Evolutionary conservation across 2,329 filamentous ascomycete species (phyloP), one percentile per base, ranked within the genome.

Genomic region (Xylaria arbuscula): DNA sequence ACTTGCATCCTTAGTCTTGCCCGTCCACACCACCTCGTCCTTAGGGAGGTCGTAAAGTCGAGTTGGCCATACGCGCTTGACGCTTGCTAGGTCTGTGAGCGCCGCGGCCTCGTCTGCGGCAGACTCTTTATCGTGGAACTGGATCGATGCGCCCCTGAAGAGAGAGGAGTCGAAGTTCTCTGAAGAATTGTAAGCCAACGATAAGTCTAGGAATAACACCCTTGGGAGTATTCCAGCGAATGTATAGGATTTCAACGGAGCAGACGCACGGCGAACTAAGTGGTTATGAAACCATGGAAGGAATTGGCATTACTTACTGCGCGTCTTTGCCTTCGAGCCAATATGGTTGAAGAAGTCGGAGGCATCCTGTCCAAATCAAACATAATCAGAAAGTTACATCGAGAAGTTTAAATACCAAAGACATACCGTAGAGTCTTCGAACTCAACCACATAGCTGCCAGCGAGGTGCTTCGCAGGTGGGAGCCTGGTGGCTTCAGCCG

Each of bases 61-160:
- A 32, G 87, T 83, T 0, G 84, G 85, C 81, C 82, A 87, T 32
- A 86, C 78, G 24, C 78, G 76, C 79, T 84, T 86, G 72, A 88
- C 81, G 50, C 78, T 81, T 0, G 83, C 78, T 61, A 85, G 75
- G 6, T 75, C 72, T 0, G 79, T 78, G 65, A 88, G 78, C 71
- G 81, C 78, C 10, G 76, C 74, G 1, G 82, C 82, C 63, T 82
- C 78, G 38, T 82, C 77, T 28, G 84, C 81, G 36, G 84, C 82
- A 32, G 79, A 81, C n/a, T 81, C 76, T 53, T 81, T 58, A 65
- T 87, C 81, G 62, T 84, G 79, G 74, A 88, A 82, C 72, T 86
- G 82, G 67, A 88, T 83, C 1, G 86, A 87, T 2, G 81, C 82
- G 62, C 86, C 86, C 72, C 84, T 85, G 81, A 88, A 88, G 19